Evolutionary conservation across 1,139 yeast genomes (phyloP).

Genomic region (Pneumocystis canis): DNA sequence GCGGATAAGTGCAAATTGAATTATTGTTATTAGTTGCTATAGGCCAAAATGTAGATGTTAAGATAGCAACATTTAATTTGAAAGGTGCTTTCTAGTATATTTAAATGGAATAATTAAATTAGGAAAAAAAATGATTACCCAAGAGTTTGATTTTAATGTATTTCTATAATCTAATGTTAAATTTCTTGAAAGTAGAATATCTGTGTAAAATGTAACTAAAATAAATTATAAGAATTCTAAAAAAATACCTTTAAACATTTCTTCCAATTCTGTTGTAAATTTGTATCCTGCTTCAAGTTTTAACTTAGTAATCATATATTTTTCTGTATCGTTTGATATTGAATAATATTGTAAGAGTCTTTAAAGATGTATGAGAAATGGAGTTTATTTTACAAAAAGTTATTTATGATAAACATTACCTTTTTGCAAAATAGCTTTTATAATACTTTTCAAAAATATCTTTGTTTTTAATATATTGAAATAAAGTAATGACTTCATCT

Average conservation of each 20-base stretch:
- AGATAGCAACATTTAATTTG: conserved; percentile 23
- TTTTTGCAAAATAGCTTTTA: conserved; percentile 76
- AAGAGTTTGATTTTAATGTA: conserved; percentile 20
- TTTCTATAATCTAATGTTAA: conserved; percentile 40
- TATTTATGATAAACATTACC: conserved; percentile 23
- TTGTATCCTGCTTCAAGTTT: conserved; percentile 70
- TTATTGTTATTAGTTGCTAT: conserved; percentile 35
- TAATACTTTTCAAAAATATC: conserved; percentile 78
- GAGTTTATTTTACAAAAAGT: background rate
- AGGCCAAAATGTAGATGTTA: conserved; percentile 49
- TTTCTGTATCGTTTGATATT: conserved; percentile 49
- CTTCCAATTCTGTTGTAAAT: conserved; percentile 66
- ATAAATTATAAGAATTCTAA: conserved; percentile 16
- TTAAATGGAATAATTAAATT: background rate
- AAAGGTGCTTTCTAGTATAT: conserved; percentile 12
- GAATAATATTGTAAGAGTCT: conserved; percentile 36
- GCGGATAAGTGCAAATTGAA: conserved; percentile 42
- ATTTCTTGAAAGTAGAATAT: conserved; percentile 54
- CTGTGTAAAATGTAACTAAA: conserved; percentile 22
- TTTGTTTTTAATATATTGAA: conserved; percentile 62
- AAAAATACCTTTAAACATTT: conserved; percentile 46
- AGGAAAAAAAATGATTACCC: conserved; percentile 2
- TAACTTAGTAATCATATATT: conserved; percentile 50
- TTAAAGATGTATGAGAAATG: conserved; percentile 18
- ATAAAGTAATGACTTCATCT: conserved; percentile 27